Base-by-base conservation (phyloP, 2,329 filamentous ascomycete species). In the Aspergillus caelatus region DNA sequence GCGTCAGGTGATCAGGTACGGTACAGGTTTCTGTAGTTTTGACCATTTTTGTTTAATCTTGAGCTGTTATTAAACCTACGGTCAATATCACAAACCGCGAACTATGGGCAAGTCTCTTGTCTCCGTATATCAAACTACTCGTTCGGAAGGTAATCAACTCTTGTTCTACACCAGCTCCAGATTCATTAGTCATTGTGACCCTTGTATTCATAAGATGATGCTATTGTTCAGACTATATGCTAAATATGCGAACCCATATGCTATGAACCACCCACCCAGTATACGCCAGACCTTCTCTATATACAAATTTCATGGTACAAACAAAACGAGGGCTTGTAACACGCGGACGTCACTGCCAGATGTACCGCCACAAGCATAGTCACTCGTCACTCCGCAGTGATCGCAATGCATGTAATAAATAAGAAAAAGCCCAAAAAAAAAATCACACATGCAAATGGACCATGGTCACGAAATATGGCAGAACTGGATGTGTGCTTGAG, bases 251-350 rank as follows among this genome's bases (percentile, higher is more conserved):
- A 34, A 36, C 32, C 52, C 32, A 26, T 55, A 55, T 55, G 52
- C 30, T 16, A 39, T 39, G 52, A 39, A 39, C 52, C 32, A 39
- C 30, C 32, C 52, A 23, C n/a, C 52, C 52, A 39, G 26, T 16
- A 28, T 55, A 55, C 52, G 52, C 52, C 52, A 39, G 52, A 19
- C 32, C 34, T n/a, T 36, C n/a, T 55, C 32, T 55, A 55, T 55
- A 36, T 39, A 55, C 32, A 55, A 21, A 34, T 36, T 34, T n/a
- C 52, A 39, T 55, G 32, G 23, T 26, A 39, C 11, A 55, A 55
- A 26, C 11, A 41, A 55, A 23, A n/a, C 12, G 14, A 55, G 34
- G 16, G 36, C 32, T 39, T 32, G 14, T 39, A 55, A 39, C 4
- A 39, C 26, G 23, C 16, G 23, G 4, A 23, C n/a, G 21, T 55